Evolutionary conservation across 768 basidiomycete genomes (phyloP).

Genomic region (Tylopilus intermedius): DNA sequence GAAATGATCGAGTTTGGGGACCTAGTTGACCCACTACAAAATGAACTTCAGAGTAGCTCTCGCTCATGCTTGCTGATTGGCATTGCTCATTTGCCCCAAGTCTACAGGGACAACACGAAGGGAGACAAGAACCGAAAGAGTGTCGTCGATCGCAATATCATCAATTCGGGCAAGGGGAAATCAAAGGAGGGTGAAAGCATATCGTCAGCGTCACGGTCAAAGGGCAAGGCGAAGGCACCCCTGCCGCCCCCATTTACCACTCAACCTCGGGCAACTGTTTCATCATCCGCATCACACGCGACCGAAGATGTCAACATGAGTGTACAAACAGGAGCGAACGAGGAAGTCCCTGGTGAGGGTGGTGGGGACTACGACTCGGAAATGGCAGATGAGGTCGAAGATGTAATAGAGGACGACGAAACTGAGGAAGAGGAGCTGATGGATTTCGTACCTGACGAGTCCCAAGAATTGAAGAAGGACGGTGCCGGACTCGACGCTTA

Average conservation of each 20-base stretch:
- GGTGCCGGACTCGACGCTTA: slow-evolving; percentile 32
- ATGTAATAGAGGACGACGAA: slow-evolving; percentile 27
- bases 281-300: slow-evolving; percentile 26
- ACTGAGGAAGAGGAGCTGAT: slow-evolving; percentile 38
- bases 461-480: slow-evolving; percentile 40
- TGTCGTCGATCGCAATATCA: slow-evolving; percentile 23
- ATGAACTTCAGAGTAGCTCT: slow-evolving; percentile 55
- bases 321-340: slow-evolving; percentile 24
- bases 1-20: slow-evolving; percentile 76
- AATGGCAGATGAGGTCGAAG: slow-evolving; percentile 25
- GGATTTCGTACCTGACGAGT: slow-evolving; percentile 42
- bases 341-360: slow-evolving; percentile 33
- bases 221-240: slow-evolving; percentile 30
- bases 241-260: slow-evolving; percentile 27
- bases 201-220: slow-evolving; percentile 25
- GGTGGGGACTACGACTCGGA: slow-evolving; percentile 24
- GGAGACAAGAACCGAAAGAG: slow-evolving; percentile 47
- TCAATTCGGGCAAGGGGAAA: slow-evolving; percentile 28
- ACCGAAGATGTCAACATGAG: slow-evolving; percentile 24
- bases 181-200: slow-evolving; percentile 30
- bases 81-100: slow-evolving; percentile 31
- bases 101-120: slow-evolving; percentile 61
- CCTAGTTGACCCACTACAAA: slow-evolving; percentile 55
- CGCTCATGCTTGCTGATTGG: background rate
- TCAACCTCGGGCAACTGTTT: slow-evolving; percentile 26